A percentile compares a stretch with the other conserved stretches of the same genome.
Evolutionary conservation across 805 yeast species (phyloP).

Genomic region (Sugiyamaella qingdaonensis): DNA sequence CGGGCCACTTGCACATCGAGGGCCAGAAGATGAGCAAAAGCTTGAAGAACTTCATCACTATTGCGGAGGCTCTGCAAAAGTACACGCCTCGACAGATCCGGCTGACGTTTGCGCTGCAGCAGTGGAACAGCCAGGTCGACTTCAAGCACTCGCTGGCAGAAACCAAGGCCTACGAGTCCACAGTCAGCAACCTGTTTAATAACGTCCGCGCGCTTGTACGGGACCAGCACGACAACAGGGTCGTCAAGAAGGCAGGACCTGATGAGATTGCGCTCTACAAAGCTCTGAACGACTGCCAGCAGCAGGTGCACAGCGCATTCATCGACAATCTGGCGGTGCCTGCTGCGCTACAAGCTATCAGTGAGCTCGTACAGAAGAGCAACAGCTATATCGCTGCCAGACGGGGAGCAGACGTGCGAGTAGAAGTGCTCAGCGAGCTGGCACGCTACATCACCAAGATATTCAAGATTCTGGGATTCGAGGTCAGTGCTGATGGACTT

Average conservation of each 20-base stretch:
- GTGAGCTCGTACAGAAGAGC: slow-evolving; percentile 63
- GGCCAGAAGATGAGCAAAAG: slow-evolving; percentile 98
- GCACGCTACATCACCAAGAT: slow-evolving; percentile 70
- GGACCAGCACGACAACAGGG: slow-evolving; percentile 54
- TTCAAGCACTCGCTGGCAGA: slow-evolving; percentile 81
- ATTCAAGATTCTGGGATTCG: slow-evolving; percentile 71
- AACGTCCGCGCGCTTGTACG: slow-evolving; percentile 75
- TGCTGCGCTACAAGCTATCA: slow-evolving; percentile 57
- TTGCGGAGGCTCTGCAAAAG: slow-evolving; percentile 75
- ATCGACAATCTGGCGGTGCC: slow-evolving; percentile 88
- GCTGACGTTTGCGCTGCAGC: slow-evolving; percentile 82
- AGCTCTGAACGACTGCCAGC: slow-evolving; percentile 49
- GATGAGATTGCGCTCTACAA: slow-evolving; percentile 54
- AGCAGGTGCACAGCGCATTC: slow-evolving; percentile 67
- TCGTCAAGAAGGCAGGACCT: slow-evolving; percentile 57
- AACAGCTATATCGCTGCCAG: slow-evolving; percentile 66
- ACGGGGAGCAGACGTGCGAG: slow-evolving; percentile 47
- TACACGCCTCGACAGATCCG: slow-evolving; percentile 81
- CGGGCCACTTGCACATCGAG: slow-evolving; percentile 96
- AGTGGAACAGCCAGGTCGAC: slow-evolving; percentile 91
- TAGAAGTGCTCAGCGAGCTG: slow-evolving; percentile 62
- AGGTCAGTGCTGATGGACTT: slow-evolving; percentile 57
- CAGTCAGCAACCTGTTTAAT: slow-evolving; percentile 77
- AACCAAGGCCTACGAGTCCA: slow-evolving; percentile 69
- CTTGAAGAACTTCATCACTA: slow-evolving; percentile 90